Conservation (phyloP, 768 basidiomycete species). For the Cytidiella melzeri region DNA sequence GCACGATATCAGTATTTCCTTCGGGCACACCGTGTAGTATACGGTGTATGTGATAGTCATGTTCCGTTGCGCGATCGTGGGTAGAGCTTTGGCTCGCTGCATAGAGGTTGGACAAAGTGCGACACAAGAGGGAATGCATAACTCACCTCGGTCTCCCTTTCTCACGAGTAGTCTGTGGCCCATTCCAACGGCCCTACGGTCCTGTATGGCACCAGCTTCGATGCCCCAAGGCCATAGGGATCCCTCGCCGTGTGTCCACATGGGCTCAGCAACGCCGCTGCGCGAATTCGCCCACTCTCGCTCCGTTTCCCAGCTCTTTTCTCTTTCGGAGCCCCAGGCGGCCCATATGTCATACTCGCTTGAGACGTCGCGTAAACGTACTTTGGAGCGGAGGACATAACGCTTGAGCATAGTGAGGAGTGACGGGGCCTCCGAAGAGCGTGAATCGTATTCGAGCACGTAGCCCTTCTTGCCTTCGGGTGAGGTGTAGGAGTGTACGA, state of each 20-base stretch:
- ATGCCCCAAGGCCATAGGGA: constrained; percentile 55
- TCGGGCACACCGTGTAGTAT: constrained; percentile 85
- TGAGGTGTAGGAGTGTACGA: constrained; percentile 62
- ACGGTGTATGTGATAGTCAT: constrained; percentile 73
- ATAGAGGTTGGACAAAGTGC: background rate
- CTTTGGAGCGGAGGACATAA: constrained; percentile 84
- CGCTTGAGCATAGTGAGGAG: constrained; percentile 72
- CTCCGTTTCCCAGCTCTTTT: constrained; percentile 34
- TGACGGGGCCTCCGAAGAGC: constrained; percentile 50
- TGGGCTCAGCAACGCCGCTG: constrained; percentile 75
- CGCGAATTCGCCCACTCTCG: constrained; percentile 49
- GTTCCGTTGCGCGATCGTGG: constrained; percentile 45
- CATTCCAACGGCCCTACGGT: constrained; percentile 73
- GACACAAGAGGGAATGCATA: constrained; percentile 2
- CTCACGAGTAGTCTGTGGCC: constrained; percentile 64
- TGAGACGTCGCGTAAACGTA: constrained; percentile 74
- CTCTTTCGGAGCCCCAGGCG: constrained; percentile 57
- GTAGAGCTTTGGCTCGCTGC: constrained; percentile 49
- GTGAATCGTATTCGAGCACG: constrained; percentile 66
- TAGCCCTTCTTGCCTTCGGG: constrained; percentile 44
- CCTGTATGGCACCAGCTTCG: constrained; percentile 44
- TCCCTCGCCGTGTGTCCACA: constrained; percentile 39
- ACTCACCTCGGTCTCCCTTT: constrained; percentile 73
- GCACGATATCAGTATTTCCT: constrained; percentile 68
- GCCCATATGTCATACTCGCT: constrained; percentile 78